A percentile compares a stretch with the other conserved stretches of the same genome.
Conservation (phyloP, 2,329 filamentous ascomycete genomes). For the Periconia digitata region DNA sequence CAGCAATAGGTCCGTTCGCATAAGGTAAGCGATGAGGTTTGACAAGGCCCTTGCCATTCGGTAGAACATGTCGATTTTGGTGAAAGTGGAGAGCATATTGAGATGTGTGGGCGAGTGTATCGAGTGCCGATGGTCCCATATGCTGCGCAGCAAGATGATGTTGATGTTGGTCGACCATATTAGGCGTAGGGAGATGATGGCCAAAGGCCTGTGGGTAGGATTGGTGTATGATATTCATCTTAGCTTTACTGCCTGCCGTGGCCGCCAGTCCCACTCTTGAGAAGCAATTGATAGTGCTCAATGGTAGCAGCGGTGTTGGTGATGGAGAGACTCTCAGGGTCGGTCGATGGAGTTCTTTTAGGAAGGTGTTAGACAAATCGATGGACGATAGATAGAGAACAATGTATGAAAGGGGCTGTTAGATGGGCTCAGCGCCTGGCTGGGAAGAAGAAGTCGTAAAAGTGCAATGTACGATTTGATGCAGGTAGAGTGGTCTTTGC, state of each 20-base stretch:
- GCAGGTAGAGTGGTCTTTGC: conserved; percentile 31
- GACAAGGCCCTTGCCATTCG: conserved; percentile 41
- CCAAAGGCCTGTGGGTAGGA: conserved; percentile 37
- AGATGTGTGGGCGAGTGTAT: conserved; percentile 68
- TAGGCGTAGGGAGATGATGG: conserved; percentile 53
- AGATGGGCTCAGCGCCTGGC: conserved; percentile 28
- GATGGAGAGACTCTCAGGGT: conserved; percentile 1
- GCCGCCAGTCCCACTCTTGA: conserved; percentile 30
- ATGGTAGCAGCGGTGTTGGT: conserved; percentile 12
- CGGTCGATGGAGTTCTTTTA: conserved; percentile 7
- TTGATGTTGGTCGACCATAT: conserved; percentile 59
- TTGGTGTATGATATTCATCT: conserved; percentile 43
- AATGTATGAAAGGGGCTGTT: too few relatives aligned
- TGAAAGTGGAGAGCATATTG: conserved; percentile 68
- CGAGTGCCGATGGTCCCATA: conserved; percentile 57
- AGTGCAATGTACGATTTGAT: conserved; percentile 22
- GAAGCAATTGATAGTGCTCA: conserved; percentile 18
- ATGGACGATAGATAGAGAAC: too few relatives aligned
- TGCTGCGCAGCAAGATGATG: conserved; percentile 47
- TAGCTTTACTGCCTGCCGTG: conserved; percentile 33
- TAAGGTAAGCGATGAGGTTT: conserved; percentile 42
- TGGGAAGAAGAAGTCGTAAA: conserved; percentile 29
- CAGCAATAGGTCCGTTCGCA: conserved; percentile 39
- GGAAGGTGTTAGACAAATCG: too few relatives aligned
- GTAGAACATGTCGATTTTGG: conserved; percentile 40